These are phyloP conservation scores for Gaeumannomyces sp. DNA, from an alignment of 2,329 filamentous ascomycete genomes.

Conservation along the genomic window DNA sequence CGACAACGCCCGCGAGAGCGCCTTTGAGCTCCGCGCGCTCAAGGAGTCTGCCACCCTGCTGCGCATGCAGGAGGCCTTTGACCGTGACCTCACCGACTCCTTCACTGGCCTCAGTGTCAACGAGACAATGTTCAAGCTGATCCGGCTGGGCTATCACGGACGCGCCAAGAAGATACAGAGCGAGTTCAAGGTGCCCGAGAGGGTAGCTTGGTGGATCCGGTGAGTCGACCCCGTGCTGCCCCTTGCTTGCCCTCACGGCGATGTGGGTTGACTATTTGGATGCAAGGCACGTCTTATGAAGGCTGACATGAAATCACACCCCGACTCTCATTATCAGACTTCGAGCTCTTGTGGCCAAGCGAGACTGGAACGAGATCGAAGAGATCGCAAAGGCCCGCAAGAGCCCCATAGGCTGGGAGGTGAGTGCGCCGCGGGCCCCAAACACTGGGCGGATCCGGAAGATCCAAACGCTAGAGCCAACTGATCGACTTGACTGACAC, in stretches of 20 bases:
- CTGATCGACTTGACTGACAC: background rate
- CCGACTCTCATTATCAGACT: constrained; percentile 45
- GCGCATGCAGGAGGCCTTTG: constrained; percentile 79
- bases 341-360: constrained; percentile 78
- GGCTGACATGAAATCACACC: background rate
- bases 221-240: constrained; percentile 26
- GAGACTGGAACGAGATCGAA: constrained; percentile 90
- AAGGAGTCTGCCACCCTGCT: constrained; percentile 76
- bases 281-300: background rate
- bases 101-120: constrained; percentile 84
- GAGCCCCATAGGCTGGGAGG: constrained; percentile 94
- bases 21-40: constrained; percentile 66
- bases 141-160: constrained; percentile 74
- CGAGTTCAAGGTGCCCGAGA: constrained; percentile 91
- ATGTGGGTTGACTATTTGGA: background rate
- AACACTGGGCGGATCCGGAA: background rate
- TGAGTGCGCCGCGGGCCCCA: constrained; percentile 35
- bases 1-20: constrained; percentile 70
- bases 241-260: background rate
- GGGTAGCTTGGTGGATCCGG: constrained; percentile 80
- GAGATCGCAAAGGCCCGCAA: constrained; percentile 74
- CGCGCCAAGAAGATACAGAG: constrained; percentile 80
- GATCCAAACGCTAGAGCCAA: background rate
- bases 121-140: constrained; percentile 85
- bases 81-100: constrained; percentile 70